phyloP scores from a whole-genome alignment of 352 stramenopile genomes.

The Pythium oligandrum region DNA sequence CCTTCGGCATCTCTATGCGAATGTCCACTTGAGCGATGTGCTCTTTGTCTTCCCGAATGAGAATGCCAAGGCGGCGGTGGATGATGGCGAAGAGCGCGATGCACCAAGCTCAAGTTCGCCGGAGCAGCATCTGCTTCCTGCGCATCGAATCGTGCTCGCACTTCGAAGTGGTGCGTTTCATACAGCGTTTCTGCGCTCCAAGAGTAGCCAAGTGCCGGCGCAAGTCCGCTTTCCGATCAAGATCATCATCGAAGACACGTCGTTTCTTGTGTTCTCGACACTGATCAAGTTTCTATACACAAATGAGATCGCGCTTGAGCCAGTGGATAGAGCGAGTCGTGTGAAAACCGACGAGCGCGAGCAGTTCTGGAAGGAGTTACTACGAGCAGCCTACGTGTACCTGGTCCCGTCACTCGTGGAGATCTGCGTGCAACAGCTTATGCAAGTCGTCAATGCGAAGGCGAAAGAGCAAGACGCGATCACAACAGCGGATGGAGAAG shows the following conservation, averaged over 20 bases:
- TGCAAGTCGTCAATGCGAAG: slow-evolving; percentile 17
- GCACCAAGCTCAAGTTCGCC: background rate
- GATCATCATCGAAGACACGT: slow-evolving; percentile 79
- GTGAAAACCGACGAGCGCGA: slow-evolving; percentile 23
- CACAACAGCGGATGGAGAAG: background rate
- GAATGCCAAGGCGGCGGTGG: background rate
- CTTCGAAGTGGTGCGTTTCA: slow-evolving; percentile 74
- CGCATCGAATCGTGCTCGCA: slow-evolving; percentile 68
- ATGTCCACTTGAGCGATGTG: slow-evolving; percentile 74
- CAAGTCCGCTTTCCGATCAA: slow-evolving; percentile 78
- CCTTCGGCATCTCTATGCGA: slow-evolving; percentile 56
- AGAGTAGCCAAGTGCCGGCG: slow-evolving; percentile 58
- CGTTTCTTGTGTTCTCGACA: slow-evolving; percentile 63
- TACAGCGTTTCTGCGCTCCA: slow-evolving; percentile 48
- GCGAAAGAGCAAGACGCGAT: slow-evolving; percentile 2
- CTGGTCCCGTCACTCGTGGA: slow-evolving; percentile 59
- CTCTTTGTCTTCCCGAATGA: slow-evolving; percentile 60
- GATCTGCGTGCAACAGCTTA: slow-evolving; percentile 54
- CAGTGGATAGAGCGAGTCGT: slow-evolving; percentile 5
- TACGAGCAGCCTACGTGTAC: slow-evolving; percentile 70
- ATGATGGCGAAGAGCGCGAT: background rate
- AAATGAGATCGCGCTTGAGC: slow-evolving; percentile 38
- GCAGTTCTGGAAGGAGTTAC: slow-evolving; percentile 60
- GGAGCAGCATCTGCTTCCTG: slow-evolving; percentile 55
- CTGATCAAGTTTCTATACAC: slow-evolving; percentile 76